Base-by-base conservation (phyloP, 345 rosid species). In the Hibiscus trionum region DNA sequence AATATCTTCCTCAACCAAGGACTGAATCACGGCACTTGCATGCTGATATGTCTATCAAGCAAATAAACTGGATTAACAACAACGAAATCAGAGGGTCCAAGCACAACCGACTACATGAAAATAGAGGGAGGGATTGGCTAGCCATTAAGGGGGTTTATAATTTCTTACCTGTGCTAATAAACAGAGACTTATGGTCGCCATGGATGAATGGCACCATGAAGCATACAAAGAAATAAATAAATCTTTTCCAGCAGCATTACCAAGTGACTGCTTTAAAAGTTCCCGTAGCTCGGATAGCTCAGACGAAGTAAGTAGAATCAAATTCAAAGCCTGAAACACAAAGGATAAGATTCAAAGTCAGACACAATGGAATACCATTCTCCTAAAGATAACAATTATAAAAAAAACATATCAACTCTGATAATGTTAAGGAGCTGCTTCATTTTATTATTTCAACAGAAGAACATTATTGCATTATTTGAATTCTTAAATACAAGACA, bases 181-280 rank as follows among this genome's bases (percentile, higher is more conserved):
- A 86, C 99, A 96, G 61, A 96, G 95, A 81, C 99, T 93, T 85
- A 96, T 91, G 68, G 91, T 89, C 24, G 98, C 99, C 97, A 89
- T 88, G 52, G 99, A 95, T 69, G 99, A 93, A 80, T 96, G 99
- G 78, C 96, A 88, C 99, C 99, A 96, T 57, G 99, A 96, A 73
- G 98, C 87, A 81, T 96, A 96, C 72, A 96, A 76, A 16, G 94
- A 84, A 77, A 91, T 82, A 37, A 91, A 96, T 31, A 96, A 87
- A 74, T 91, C 87, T 84, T 85, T 89, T 72, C 98, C 99, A 75
- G 90, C 89, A 44, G 84, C 78, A 78, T 88, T 81, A 72, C 85
- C 88, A 61, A 93, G 83, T 67, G 99, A 93, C 73, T 85, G 88
- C 76, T 96, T 96, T 76, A 96, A 78, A 61, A 96, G 88, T 82